A percentile compares a stretch with the other conserved stretches of the same genome.
phyloP scores from a whole-genome alignment of 208 protist genomes.

The Leishmania guyanensis region DNA sequence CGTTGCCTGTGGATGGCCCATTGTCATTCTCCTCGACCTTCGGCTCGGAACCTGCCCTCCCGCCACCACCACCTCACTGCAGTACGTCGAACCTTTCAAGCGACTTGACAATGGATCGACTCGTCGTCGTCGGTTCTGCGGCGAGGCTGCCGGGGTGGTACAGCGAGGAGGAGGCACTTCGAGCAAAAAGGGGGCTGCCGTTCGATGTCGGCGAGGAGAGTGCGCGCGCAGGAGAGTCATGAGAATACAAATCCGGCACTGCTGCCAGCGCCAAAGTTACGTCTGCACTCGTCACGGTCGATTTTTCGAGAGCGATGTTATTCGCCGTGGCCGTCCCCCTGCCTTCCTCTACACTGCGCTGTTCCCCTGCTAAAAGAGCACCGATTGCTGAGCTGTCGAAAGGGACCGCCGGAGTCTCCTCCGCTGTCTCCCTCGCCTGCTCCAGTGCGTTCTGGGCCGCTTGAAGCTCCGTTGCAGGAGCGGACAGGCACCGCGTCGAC shows the following conservation, averaged over 20 bases:
- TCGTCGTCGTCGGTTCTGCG: constrained; percentile 2
- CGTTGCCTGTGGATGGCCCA: neutral
- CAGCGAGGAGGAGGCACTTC: neutral
- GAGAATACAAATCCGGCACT: neutral
- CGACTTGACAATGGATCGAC: neutral
- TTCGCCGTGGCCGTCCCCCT: neutral
- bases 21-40: neutral
- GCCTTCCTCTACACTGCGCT: neutral
- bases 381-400: neutral
- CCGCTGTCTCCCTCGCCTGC: neutral
- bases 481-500: constrained; percentile 11
- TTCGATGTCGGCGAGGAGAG: neutral
- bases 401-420: neutral
- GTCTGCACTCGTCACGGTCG: neutral
- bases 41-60: neutral
- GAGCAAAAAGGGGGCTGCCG: neutral
- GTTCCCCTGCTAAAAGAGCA: too few relatives aligned
- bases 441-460: neutral
- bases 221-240: neutral
- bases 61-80: neutral
- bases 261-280: constrained; percentile 1
- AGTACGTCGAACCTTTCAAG: neutral
- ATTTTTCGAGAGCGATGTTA: neutral
- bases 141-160: constrained; percentile 14
- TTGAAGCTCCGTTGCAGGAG: neutral